These are phyloP conservation scores for Enterospora canceri DNA, from an alignment of 371 early-diverging fungal species.

Conservation along the genomic window DNA sequence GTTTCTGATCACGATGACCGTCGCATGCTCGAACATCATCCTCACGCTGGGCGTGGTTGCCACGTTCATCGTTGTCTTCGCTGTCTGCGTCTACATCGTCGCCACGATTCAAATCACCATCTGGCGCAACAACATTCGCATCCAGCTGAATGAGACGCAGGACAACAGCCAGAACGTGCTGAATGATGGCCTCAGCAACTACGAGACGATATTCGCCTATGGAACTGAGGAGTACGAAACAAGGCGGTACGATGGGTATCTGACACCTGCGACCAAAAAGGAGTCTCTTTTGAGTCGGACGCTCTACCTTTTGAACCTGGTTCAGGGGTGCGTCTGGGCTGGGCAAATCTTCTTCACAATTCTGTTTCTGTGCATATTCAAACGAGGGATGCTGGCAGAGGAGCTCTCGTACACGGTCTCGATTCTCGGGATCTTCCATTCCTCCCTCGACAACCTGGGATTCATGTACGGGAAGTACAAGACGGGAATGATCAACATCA, in stretches of 20 bases:
- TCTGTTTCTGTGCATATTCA: slow-evolving; percentile 8
- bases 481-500: slow-evolving; percentile 37
- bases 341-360: slow-evolving; percentile 24
- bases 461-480: slow-evolving; percentile 48
- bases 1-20: slow-evolving; percentile 5
- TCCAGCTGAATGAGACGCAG: slow-evolving; percentile 26
- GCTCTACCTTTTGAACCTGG: slow-evolving; percentile 48
- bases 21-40: slow-evolving; percentile 5
- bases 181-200: slow-evolving; percentile 44
- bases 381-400: slow-evolving; percentile 8
- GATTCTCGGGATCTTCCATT: slow-evolving; percentile 21
- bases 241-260: slow-evolving; percentile 26
- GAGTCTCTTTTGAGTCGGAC: slow-evolving; percentile 23
- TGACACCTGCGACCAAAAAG: slow-evolving; percentile 22
- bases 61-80: slow-evolving; percentile 20
- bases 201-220: slow-evolving; percentile 40
- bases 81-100: slow-evolving; percentile 26
- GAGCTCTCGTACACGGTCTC: slow-evolving; percentile 34
- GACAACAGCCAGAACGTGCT: slow-evolving; percentile 34
- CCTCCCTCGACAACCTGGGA: slow-evolving; percentile 40
- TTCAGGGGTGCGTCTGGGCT: slow-evolving; percentile 36
- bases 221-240: slow-evolving; percentile 38
- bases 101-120: slow-evolving; percentile 48
- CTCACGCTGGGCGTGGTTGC: slow-evolving; percentile 11
- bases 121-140: slow-evolving; percentile 46